Evolutionary conservation across 2,329 filamentous ascomycete species (phyloP).

Genomic region (Sarocladiaceae sp.): DNA sequence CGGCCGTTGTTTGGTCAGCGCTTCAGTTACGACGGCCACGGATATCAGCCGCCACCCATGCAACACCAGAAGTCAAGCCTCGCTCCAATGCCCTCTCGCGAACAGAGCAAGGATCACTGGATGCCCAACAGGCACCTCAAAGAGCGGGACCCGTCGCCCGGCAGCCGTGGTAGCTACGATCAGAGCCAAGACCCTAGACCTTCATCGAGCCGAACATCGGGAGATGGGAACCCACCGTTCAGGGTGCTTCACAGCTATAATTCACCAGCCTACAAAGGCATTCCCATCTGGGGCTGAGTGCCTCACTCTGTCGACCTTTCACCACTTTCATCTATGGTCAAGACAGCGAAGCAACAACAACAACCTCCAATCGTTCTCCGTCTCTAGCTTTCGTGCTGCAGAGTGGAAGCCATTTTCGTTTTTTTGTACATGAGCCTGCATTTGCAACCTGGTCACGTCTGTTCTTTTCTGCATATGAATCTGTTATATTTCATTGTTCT

Average conservation of each 20-base stretch:
- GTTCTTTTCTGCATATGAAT: neutral
- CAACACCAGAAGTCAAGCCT: neutral
- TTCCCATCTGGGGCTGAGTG: constrained; percentile 52
- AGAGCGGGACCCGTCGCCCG: neutral
- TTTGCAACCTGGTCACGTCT: neutral
- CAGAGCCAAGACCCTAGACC: neutral
- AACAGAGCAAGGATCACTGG: constrained; percentile 21
- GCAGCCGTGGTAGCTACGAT: neutral
- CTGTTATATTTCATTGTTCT: neutral
- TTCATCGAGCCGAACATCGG: neutral
- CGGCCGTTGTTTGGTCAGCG: constrained; percentile 2
- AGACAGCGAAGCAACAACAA: no score
- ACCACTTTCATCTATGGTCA: neutral
- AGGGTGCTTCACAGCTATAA: constrained; percentile 56
- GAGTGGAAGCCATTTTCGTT: neutral
- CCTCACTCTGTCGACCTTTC: no score
- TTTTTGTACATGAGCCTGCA: neutral
- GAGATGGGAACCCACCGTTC: constrained; percentile 33
- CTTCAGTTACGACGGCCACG: constrained; percentile 4
- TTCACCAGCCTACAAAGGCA: constrained; percentile 50
- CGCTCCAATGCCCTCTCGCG: constrained; percentile 13
- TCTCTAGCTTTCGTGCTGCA: neutral
- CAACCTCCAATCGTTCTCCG: neutral
- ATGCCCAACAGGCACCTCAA: constrained; percentile 2
- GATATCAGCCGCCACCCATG: neutral